Evolutionary conservation across 2,329 filamentous ascomycete genomes (phyloP).

Genomic region (Dactylella cylindrospora): DNA sequence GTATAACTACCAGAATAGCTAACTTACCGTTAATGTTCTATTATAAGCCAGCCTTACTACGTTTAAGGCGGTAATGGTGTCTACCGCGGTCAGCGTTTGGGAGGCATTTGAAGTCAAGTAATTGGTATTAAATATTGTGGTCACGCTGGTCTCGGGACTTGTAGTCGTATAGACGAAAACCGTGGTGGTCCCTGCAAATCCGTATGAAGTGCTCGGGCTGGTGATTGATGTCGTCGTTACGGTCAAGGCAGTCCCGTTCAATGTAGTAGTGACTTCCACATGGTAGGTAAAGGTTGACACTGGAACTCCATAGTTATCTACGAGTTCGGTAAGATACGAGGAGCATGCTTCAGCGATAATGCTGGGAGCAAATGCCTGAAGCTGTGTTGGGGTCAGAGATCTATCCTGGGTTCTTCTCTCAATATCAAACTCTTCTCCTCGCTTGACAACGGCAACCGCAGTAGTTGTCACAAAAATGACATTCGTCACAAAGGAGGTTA

Average conservation of each 20-base stretch:
- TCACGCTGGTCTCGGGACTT: background rate
- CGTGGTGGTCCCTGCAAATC: constrained; percentile 2
- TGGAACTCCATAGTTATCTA: background rate
- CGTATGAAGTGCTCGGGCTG: constrained; percentile 11
- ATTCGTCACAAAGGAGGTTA: background rate
- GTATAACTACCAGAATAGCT: too few species aligned
- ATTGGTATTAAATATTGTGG: background rate
- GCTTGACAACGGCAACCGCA: background rate
- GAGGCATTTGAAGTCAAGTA: too few species aligned
- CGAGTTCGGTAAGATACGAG: constrained; percentile 2
- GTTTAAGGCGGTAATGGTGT: too few species aligned
- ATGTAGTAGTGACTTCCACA: constrained; percentile 2
- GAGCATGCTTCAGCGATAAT: constrained; percentile 17
- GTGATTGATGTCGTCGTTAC: constrained; percentile 1
- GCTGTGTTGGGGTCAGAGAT: constrained; percentile 4
- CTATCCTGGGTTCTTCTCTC: constrained; percentile 3
- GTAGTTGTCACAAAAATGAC: constrained; percentile 1
- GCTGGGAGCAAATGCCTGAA: constrained; percentile 2
- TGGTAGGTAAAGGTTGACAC: constrained; percentile 10
- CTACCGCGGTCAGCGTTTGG: too few species aligned
- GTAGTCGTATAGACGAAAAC: background rate
- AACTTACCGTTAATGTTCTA: too few species aligned
- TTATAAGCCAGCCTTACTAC: too few species aligned
- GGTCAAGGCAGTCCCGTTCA: background rate
- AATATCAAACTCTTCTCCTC: background rate